Evolutionary conservation across 441 rosid genomes (phyloP), one percentile per base, ranked within the genome.

Genomic region (Biscutella auriculata): DNA sequence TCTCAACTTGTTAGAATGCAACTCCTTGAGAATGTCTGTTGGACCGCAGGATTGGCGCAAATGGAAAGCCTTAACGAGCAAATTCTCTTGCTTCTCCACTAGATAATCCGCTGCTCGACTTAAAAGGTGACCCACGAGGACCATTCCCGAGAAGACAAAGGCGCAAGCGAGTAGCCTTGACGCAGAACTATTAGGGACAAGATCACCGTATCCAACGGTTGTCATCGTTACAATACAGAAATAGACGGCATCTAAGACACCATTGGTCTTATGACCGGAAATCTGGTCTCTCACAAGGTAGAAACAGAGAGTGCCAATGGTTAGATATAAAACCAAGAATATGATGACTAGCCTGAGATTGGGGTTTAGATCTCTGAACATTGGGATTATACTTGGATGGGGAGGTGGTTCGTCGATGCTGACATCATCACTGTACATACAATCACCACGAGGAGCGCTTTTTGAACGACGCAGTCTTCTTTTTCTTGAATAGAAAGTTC

Each of bases 141-240:
- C 79, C 88, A 78, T 78, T 13, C 96, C 96, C 0, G 73, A 14
- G 76, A 85, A 88, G 72, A 88, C 96, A 72, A 74, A 88, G 11
- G 62, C 67, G 54, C 84, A 85, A 41, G 88, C 81, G n/a, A 88
- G 81, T 39, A 88, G 68, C 49, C 82, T 88, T 0, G 82, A 60
- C 21, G 58, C 28, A 37, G 57, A 39, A 46, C 77, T 80, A 40
- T 53, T 52, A 13, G 96, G 96, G 40, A 88, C 85, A 10, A 88
- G 84, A 78, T 88, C 96, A 45, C 96, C 96, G 49, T 88, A 88
- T 48, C 96, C 94, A 28, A 88, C 90, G 0, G 85, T 85, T 53
- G 96, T 88, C 96, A 88, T 85, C 1, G 90, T 88, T 14, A 83
- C 88, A 1, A 83, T 60, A 30, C 82, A 77, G 71, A 84, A 80